These are phyloP conservation scores for Cyberlindnera petersonii DNA, from an alignment of 805 yeast genomes.

Conservation along the genomic window DNA sequence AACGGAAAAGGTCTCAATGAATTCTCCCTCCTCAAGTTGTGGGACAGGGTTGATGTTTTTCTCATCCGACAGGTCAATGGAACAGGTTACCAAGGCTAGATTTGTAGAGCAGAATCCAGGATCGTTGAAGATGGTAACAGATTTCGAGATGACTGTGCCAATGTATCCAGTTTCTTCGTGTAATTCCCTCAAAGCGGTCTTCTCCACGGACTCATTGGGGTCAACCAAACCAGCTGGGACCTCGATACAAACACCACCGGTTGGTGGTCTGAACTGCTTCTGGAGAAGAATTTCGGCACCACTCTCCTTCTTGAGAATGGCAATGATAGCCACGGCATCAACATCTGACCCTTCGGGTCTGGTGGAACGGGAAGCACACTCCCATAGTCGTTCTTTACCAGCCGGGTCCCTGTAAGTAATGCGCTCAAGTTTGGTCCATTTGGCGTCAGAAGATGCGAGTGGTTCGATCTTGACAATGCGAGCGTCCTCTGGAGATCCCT, in stretches of 20 bases:
- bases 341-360: constrained; percentile 37
- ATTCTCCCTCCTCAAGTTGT: constrained; percentile 84
- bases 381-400: constrained; percentile 79
- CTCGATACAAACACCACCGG: constrained; percentile 82
- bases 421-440: constrained; percentile 65
- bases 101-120: constrained; percentile 92
- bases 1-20: constrained; percentile 80
- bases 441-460: constrained; percentile 44
- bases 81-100: constrained; percentile 70
- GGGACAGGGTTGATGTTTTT: constrained; percentile 69
- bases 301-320: constrained; percentile 52
- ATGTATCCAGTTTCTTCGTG: constrained; percentile 91
- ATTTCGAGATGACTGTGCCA: constrained; percentile 51
- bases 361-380: constrained; percentile 60
- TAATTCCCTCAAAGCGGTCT: constrained; percentile 84
- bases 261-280: constrained; percentile 93
- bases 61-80: constrained; percentile 63
- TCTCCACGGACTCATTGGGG: constrained; percentile 69
- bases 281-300: constrained; percentile 57
- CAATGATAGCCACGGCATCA: constrained; percentile 91
- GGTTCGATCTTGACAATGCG: constrained; percentile 29
- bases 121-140: constrained; percentile 60
- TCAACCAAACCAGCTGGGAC: constrained; percentile 95
- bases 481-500: constrained; percentile 36
- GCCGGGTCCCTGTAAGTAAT: constrained; percentile 69